phyloP scores from a whole-genome alignment of 2,329 filamentous ascomycete genomes.

The Colletotrichum shisoi region DNA sequence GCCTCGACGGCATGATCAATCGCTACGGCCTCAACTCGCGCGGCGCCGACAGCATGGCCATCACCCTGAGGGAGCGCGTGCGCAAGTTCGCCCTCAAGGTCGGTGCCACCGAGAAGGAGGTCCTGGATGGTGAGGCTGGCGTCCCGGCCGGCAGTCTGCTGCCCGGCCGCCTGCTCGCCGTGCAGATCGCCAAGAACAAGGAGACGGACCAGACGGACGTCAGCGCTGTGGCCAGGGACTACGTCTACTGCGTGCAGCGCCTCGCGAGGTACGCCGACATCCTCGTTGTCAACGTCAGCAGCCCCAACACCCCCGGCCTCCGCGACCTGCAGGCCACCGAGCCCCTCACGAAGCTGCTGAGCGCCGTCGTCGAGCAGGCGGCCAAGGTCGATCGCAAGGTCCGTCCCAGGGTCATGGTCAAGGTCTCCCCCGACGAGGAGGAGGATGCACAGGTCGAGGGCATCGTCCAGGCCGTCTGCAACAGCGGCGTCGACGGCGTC shows the following conservation, averaged over 20 bases:
- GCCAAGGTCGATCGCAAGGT: slow-evolving; percentile 71
- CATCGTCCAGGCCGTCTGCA: slow-evolving; percentile 84
- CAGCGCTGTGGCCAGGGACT: slow-evolving; percentile 78
- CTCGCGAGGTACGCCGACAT: slow-evolving; percentile 91
- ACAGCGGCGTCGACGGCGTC: slow-evolving; percentile 88
- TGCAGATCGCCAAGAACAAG: slow-evolving; percentile 98
- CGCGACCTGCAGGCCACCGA: slow-evolving; percentile 85
- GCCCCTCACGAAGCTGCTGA: slow-evolving; percentile 81
- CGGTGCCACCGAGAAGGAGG: slow-evolving; percentile 74
- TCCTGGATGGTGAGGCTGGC: slow-evolving; percentile 77
- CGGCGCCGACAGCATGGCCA: slow-evolving; percentile 87
- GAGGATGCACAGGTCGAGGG: slow-evolving; percentile 82
- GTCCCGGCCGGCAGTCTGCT: slow-evolving; percentile 85
- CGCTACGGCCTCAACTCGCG: slow-evolving; percentile 93
- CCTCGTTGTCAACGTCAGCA: slow-evolving; percentile 97
- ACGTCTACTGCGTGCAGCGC: slow-evolving; percentile 86
- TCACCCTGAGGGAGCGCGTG: slow-evolving; percentile 77
- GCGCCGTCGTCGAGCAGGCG: slow-evolving; percentile 83
- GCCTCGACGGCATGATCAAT: slow-evolving; percentile 89
- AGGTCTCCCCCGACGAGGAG: slow-evolving; percentile 96
- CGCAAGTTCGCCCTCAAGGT: slow-evolving; percentile 75
- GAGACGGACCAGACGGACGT: slow-evolving; percentile 85
- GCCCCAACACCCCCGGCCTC: slow-evolving; percentile 92
- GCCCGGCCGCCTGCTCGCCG: slow-evolving; percentile 79
- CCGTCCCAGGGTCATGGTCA: slow-evolving; percentile 91